These are phyloP conservation scores for Geranium rotundifolium DNA, from an alignment of 345 rosid genomes.

Conservation along the genomic window DNA sequence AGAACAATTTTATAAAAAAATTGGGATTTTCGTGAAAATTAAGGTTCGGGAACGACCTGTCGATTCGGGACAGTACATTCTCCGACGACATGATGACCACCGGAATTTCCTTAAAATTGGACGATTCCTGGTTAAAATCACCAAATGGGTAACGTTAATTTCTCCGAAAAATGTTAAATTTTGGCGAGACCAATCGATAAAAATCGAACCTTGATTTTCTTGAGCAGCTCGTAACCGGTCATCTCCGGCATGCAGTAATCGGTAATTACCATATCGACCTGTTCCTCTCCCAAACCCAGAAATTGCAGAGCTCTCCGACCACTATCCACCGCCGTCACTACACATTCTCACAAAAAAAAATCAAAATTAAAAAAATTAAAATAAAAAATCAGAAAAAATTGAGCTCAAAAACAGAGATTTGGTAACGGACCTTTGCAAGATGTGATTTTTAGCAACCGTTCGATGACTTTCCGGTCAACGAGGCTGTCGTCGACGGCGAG, in stretches of 20 bases:
- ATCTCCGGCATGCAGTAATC: constrained; percentile 12
- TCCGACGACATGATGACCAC: constrained; percentile 88
- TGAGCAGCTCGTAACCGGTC: constrained; percentile 11
- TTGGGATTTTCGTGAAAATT: too few species aligned
- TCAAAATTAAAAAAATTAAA: too few species aligned
- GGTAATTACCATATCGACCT: constrained; percentile 13
- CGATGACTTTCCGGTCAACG: constrained; percentile 25
- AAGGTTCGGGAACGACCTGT: constrained; percentile 38
- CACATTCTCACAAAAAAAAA: constrained; percentile 4
- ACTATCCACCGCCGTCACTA: constrained; percentile 30
- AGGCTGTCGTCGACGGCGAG: constrained; percentile 25
- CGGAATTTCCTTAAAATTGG: constrained; percentile 62
- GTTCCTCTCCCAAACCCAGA: constrained; percentile 24
- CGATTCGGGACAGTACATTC: constrained; percentile 58
- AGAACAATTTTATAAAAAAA: too few species aligned
- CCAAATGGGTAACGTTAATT: too few species aligned
- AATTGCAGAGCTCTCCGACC: constrained; percentile 21
- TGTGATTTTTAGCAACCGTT: constrained; percentile 15
- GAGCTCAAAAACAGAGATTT: background rate
- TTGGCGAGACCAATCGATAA: background rate
- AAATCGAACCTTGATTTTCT: constrained; percentile 5
- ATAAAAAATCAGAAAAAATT: background rate
- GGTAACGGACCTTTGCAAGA: constrained; percentile 15
- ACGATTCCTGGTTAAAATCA: constrained; percentile 42
- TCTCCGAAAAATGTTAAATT: background rate